Base-by-base conservation (phyloP, 2,329 filamentous ascomycete genomes). In the Myriosclerotinia curreyana region DNA sequence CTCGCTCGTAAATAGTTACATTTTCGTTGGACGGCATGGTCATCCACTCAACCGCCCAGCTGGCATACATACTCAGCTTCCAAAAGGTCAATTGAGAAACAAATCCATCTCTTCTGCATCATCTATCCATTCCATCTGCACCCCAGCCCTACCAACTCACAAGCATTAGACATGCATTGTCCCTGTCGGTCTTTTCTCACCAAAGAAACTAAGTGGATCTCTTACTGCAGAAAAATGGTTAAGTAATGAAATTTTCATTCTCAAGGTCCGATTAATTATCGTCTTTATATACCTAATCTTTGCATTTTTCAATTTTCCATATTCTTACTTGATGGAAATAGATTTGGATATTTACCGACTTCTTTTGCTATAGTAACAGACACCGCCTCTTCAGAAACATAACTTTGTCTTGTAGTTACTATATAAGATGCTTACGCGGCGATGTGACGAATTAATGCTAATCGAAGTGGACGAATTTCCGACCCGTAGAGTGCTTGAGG, bases 251-350 rank as follows among this genome's bases (percentile, higher is more conserved):
- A 15, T 34, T 31, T 34, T n/a, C 31, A 25, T 28, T 14, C 38
- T 25, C 22, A 15, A 44, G 52, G 61, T 51, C 51, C 51, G 55
- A 62, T 62, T 62, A 40, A 62, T 62, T 62, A 40, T 62, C 60
- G 60, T 55, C 40, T 46, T n/a, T 62, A 28, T 40, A n/a, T 31
- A 31, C n/a, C n/a, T n/a, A n/a, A n/a, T n/a, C n/a, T 31, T 31
- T 31, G 28, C 28, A 31, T 31, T 31, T 3, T 31, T 5, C 28
- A 3, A 31, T 31, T 31, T 31, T 31, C 5, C 28, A 2, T 31
- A 31, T 31, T 31, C 28, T 31, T 42, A 42, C 9, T 42, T 42
- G 40, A 12, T 42, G 40, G 8, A 31, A 31, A 31, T 31, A 31
- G 28, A n/a, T n/a, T n/a, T n/a, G n/a, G n/a, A n/a, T n/a, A n/a